Conservation (phyloP, 192 early-diverging fungal species). For the Coemansia furcata region DNA sequence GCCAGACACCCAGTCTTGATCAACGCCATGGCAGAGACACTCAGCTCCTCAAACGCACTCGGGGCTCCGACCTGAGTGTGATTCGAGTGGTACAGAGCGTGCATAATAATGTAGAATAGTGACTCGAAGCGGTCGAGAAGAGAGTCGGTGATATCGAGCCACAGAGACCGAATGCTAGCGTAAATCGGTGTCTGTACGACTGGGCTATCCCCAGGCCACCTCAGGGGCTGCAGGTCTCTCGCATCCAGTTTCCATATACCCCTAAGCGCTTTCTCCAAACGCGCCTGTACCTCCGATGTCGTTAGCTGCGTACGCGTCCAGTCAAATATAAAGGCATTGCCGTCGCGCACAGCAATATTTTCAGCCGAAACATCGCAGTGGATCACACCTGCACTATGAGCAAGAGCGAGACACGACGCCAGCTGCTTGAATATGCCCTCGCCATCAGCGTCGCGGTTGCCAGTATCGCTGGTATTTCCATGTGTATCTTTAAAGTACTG, state of each 20-base stretch:
- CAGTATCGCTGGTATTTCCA: not conserved
- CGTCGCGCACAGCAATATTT: conserved; percentile 8
- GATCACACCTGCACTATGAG: conserved; percentile 3
- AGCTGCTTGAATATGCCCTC: not conserved
- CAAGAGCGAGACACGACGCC: not conserved
- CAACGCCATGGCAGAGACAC: not conserved
- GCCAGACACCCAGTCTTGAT: not conserved
- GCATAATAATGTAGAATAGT: conserved; percentile 14
- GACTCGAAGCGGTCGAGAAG: conserved; percentile 17
- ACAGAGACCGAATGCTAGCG: conserved; percentile 10
- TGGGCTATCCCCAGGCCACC: not conserved
- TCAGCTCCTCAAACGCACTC: not conserved
- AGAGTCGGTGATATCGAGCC: not conserved
- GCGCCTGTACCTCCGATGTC: not conserved
- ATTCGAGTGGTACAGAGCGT: not conserved
- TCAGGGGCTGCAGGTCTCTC: not conserved
- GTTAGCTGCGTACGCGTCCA: conserved; percentile 14
- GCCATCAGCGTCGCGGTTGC: not conserved
- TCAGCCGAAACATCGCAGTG: conserved; percentile 28
- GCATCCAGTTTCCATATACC: not conserved
- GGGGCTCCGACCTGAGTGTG: not conserved
- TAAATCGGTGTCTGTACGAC: not conserved
- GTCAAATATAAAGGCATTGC: conserved; percentile 1
- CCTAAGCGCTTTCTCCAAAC: not conserved
- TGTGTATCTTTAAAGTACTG: not conserved